phyloP scores from a whole-genome alignment of 2,329 filamentous ascomycete genomes.

The Ophiostoma himal-ulmi region DNA sequence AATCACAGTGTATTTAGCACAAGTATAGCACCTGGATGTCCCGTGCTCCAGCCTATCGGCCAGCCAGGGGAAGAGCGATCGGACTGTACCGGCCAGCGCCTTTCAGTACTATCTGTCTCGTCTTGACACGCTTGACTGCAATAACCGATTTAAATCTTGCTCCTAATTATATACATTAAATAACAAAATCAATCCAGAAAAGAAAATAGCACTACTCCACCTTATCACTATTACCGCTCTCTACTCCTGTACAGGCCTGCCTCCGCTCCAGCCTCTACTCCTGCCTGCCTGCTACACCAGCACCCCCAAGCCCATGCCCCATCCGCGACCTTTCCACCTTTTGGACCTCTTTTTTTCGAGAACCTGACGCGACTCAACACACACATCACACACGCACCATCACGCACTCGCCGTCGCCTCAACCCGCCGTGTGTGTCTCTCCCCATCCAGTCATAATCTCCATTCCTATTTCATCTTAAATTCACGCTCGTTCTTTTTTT shows the following conservation, averaged over 20 bases:
- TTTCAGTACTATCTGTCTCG: not conserved
- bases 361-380: slow-evolving; percentile 16
- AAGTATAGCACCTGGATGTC: not conserved
- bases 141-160: not conserved
- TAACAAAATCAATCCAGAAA: not conserved
- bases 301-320: slow-evolving; percentile 1
- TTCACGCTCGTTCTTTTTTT: not conserved
- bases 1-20: not conserved
- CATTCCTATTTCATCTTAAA: not conserved
- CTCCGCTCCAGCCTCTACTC: not conserved
- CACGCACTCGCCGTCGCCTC: slow-evolving; percentile 4
- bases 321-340: slow-evolving; percentile 16
- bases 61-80: not conserved
- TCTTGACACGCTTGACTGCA: not conserved
- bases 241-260: not conserved
- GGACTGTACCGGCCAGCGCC: not conserved
- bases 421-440: not conserved
- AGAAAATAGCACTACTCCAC: slow-evolving; percentile 8
- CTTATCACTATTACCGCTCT: slow-evolving; percentile 4
- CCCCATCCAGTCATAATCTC: not conserved
- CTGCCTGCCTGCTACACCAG: not conserved
- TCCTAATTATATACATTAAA: not conserved
- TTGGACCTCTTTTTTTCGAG: slow-evolving; percentile 16
- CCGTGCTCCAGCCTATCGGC: not conserved
- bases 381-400: slow-evolving; percentile 9